phyloP scores from a whole-genome alignment of 176 grass and related monocot genomes.

The Hsuehochloa calcarea region DNA sequence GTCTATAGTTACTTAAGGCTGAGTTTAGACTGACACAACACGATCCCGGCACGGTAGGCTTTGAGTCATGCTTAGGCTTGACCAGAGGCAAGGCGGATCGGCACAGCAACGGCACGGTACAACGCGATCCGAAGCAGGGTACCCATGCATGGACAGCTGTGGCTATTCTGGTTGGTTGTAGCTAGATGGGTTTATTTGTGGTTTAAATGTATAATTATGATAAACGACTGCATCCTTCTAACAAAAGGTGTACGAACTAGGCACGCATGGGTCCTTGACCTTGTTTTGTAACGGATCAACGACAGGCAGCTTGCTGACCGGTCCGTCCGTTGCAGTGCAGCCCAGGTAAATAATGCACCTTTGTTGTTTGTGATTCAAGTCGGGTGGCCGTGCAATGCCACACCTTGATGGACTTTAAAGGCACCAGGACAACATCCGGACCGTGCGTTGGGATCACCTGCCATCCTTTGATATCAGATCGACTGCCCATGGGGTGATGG shows the following conservation, averaged over 20 bases:
- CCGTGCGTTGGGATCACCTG: neutral
- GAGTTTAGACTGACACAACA: no score
- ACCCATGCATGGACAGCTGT: no score
- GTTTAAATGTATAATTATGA: neutral
- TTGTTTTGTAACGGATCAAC: neutral
- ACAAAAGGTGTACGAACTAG: neutral
- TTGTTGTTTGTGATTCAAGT: neutral
- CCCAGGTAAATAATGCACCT: neutral
- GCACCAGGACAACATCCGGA: neutral
- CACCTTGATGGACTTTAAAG: neutral
- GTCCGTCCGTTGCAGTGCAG: neutral
- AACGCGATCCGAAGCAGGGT: no score
- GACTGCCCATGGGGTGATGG: neutral
- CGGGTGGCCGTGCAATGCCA: neutral
- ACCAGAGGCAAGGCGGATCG: no score
- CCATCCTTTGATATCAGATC: neutral
- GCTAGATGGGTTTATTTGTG: neutral
- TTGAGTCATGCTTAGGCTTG: no score
- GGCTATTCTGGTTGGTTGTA: no score
- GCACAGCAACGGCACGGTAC: no score
- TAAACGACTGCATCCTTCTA: neutral
- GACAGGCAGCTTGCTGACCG: neutral
- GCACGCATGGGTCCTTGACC: neutral
- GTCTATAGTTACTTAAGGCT: no score
- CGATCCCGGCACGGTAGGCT: no score